phyloP scores from a whole-genome alignment of 148 eudicot genomes.

The Rhododendron ovatum region DNA sequence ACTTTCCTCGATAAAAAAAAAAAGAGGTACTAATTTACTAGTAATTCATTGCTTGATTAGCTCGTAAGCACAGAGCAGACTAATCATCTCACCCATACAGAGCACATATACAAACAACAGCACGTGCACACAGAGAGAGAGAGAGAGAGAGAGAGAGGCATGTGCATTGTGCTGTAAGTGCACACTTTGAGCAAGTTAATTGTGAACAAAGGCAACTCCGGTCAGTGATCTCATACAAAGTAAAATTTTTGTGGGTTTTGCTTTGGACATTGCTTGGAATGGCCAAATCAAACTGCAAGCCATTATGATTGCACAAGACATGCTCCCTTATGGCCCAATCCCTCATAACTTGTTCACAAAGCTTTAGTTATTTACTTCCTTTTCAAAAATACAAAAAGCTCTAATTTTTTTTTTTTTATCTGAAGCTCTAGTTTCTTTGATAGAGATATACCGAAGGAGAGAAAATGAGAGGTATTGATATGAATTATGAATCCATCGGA shows the following conservation, averaged over 20 bases:
- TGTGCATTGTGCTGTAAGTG: conserved; percentile 22
- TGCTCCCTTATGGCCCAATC: conserved; percentile 31
- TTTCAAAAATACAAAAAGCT: background rate
- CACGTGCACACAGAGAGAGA: conserved; percentile 15
- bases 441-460: background rate
- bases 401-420: background rate
- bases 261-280: conserved; percentile 14
- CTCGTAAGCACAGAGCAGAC: conserved; percentile 33
- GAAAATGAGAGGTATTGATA: background rate
- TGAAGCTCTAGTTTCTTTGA: conserved; percentile 2
- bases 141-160: background rate
- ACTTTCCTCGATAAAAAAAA: background rate
- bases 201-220: conserved; percentile 30
- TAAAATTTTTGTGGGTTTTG: background rate
- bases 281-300: conserved; percentile 18
- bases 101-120: conserved; percentile 13
- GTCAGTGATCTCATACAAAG: background rate
- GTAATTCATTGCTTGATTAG: conserved; percentile 34
- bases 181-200: conserved; percentile 21
- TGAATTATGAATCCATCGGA: background rate
- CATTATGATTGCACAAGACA: conserved; percentile 42
- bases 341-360: conserved; percentile 29
- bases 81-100: conserved; percentile 38
- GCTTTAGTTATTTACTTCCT: conserved; percentile 14
- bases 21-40: background rate